A percentile compares a stretch with the other conserved stretches of the same genome.
phyloP scores from a whole-genome alignment of 257 asterid species.

The Solanum bukasovii region DNA sequence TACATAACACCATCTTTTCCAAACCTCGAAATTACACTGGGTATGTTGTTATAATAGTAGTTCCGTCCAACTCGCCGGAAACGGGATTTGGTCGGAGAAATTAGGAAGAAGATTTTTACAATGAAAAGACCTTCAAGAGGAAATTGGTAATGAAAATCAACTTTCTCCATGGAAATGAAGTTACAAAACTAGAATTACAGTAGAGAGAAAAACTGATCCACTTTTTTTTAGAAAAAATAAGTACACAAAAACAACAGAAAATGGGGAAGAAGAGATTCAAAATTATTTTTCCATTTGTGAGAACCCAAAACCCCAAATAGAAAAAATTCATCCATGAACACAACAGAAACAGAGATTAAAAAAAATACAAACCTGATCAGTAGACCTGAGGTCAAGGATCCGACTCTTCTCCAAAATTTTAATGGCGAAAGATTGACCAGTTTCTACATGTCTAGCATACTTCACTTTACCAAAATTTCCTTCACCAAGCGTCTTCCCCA shows the following conservation, averaged over 20 bases:
- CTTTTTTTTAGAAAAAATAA: background rate
- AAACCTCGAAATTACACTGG: background rate
- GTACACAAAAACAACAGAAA: background rate
- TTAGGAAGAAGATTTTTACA: background rate
- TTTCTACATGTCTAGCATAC: conserved; percentile 46
- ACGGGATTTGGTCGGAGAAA: background rate
- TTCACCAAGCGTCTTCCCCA: conserved; percentile 82
- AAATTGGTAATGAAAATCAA: background rate
- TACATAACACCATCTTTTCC: background rate
- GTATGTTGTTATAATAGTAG: background rate
- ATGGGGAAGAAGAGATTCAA: background rate
- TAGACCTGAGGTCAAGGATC: conserved; percentile 48
- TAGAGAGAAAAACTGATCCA: background rate
- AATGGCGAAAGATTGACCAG: conserved; percentile 64
- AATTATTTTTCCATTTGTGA: background rate
- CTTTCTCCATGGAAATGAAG: background rate
- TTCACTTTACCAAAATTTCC: conserved; percentile 94
- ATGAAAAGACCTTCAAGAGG: background rate
- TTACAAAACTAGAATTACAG: background rate
- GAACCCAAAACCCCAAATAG: background rate
- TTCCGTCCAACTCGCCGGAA: background rate
- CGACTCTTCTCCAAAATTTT: conserved; percentile 73
- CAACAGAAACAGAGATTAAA: background rate
- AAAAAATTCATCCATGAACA: background rate
- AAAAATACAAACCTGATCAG: conserved; percentile 54